Conservation (phyloP, 2,329 filamentous ascomycete species). For the Fusarium pininemorale region DNA sequence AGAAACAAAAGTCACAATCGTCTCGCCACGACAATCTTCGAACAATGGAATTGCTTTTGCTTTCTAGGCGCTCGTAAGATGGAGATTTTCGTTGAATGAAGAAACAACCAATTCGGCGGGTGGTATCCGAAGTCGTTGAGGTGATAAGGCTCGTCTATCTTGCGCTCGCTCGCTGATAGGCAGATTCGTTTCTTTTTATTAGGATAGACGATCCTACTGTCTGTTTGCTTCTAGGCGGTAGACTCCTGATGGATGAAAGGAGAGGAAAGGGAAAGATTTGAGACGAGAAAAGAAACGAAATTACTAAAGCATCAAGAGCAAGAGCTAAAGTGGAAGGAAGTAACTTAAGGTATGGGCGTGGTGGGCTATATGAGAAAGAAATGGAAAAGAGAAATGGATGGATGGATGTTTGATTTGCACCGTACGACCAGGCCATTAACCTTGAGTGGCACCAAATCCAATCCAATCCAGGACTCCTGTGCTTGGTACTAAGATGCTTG, state of each 20-base stretch:
- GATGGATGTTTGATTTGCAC: conserved; percentile 40
- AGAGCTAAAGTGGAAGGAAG: conserved; percentile 29
- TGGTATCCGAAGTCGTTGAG: background rate
- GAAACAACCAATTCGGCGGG: conserved; percentile 10
- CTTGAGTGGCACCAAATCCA: conserved; percentile 29
- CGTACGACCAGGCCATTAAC: conserved; percentile 40
- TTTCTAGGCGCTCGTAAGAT: conserved; percentile 30
- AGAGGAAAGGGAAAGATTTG: conserved; percentile 15
- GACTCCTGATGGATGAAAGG: conserved; percentile 2
- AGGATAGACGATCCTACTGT: conserved; percentile 12
- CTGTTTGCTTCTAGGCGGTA: conserved; percentile 1
- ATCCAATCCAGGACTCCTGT: conserved; percentile 30
- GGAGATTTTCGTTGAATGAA: conserved; percentile 25
- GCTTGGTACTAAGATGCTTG: conserved; percentile 36
- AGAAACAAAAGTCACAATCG: conserved; percentile 36
- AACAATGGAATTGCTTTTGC: conserved; percentile 41
- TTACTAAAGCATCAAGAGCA: conserved; percentile 35
- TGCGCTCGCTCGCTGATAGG: conserved; percentile 27
- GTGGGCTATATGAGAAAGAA: conserved; percentile 40
- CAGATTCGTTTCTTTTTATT: conserved; percentile 23
- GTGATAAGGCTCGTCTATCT: conserved; percentile 24
- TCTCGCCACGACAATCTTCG: conserved; percentile 36
- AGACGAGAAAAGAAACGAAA: conserved; percentile 34
- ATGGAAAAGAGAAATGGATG: conserved; percentile 5
- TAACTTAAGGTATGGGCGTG: conserved; percentile 23